Base-by-base conservation (phyloP, 176 grass and related monocot genomes). In the Musa troglodytarum region DNA sequence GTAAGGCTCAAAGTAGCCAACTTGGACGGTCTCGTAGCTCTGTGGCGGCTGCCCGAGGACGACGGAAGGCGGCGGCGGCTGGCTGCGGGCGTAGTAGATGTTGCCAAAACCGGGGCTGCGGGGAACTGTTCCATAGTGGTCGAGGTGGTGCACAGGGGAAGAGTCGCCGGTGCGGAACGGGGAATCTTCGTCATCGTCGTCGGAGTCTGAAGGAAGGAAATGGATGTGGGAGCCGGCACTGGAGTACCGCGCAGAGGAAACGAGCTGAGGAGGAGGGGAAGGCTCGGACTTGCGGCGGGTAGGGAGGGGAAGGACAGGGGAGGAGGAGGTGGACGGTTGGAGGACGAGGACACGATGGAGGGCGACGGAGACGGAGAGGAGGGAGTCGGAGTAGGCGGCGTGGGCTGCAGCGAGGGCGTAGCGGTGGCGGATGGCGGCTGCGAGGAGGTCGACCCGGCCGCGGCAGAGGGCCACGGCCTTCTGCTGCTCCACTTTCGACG, bases 371-470 rank as follows among this genome's bases (percentile, higher is more conserved):
- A 91, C 55, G 1, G 90, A 80, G 10, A 87, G 49, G 51, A 93
- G 61, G 26, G 94, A 98, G 72, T 63, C 67, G 5, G 90, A 77
- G 51, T 87, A 81, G 13, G 86, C 94, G 1, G 74, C 86, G 86
- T 98, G 94, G 21, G 94, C 82, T 3, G 84, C 84, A n/a, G 94
- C 94, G 57, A 98, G 90, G 56, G 88, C 88, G 82, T 86, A 88
- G 52, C 94, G 94, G 80, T 98, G 86, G 55, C 86, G 94, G 64
- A 89, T 84, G 17, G 94, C 88, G 19, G 80, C 82, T 49, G 81
- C 83, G 43, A 98, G 80, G 21, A 98, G 90, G 52, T 87, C 90
- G 25, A 80, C 81, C 56, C 94, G 90, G 72, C 75, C 80, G 24
- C 90, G 90, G 83, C 94, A 98, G 0, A 89, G 84, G 53, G 81